These are phyloP conservation scores for Helicostylum pulchrum DNA, from an alignment of 192 early-diverging fungal species.

Conservation along the genomic window DNA sequence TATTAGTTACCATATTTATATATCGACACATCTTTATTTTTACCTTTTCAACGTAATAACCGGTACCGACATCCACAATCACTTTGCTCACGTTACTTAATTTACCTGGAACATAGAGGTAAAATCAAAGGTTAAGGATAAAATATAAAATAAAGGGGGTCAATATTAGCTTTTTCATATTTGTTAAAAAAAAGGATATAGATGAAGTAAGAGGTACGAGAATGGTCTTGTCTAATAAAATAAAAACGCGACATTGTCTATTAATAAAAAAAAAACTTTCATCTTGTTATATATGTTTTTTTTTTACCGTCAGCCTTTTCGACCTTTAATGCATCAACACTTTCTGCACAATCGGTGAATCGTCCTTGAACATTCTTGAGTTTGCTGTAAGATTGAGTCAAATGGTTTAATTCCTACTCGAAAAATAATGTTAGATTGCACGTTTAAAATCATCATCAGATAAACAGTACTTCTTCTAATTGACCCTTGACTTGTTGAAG, in stretches of 20 bases:
- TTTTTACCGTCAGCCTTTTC: constrained; percentile 46
- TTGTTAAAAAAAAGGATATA: constrained; percentile 43
- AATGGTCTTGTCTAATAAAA: constrained; percentile 51
- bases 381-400: constrained; percentile 81
- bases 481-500: constrained; percentile 79
- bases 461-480: constrained; percentile 70
- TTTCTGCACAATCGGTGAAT: constrained; percentile 81
- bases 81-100: constrained; percentile 78
- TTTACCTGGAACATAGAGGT: constrained; percentile 92
- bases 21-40: background rate
- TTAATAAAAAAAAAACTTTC: background rate
- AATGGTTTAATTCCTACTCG: constrained; percentile 77
- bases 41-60: constrained; percentile 94
- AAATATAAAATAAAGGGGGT: background rate
- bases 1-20: background rate
- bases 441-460: background rate
- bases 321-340: constrained; percentile 58
- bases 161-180: background rate
- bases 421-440: background rate
- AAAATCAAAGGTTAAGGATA: constrained; percentile 25
- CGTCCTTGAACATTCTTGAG: constrained; percentile 85
- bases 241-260: background rate
- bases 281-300: background rate
- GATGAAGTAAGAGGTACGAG: constrained; percentile 79
- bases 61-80: constrained; percentile 94